Evolutionary conservation across 1,139 yeast species (phyloP).

Genomic region (Pichia sp.): DNA sequence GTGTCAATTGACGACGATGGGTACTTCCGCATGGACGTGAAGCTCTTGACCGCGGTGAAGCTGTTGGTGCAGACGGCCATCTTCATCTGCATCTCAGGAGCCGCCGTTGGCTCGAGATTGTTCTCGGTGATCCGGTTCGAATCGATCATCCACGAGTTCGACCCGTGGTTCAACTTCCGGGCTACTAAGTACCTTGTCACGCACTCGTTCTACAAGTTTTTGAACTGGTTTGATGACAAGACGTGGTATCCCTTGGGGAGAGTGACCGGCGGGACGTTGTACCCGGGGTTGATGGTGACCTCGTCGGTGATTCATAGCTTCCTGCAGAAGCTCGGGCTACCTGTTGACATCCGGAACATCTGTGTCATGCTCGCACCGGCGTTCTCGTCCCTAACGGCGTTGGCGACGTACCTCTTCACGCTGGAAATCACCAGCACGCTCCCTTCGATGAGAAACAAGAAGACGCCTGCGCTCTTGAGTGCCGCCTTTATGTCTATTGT

Average conservation of each 20-base stretch:
- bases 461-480: constrained; percentile 81
- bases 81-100: constrained; percentile 39
- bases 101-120: constrained; percentile 86
- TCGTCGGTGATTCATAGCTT: constrained; percentile 83
- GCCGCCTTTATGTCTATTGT: constrained; percentile 97
- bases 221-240: constrained; percentile 98
- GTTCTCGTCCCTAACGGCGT: constrained; percentile 89
- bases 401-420: constrained; percentile 86
- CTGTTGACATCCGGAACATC: constrained; percentile 90
- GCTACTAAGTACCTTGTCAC: constrained; percentile 88
- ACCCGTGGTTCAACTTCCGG: constrained; percentile 97
- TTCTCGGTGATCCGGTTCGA: constrained; percentile 82
- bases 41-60: constrained; percentile 22
- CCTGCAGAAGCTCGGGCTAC: constrained; percentile 64
- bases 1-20: constrained; percentile 29
- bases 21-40: constrained; percentile 25
- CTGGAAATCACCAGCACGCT: constrained; percentile 78
- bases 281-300: constrained; percentile 98
- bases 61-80: constrained; percentile 29
- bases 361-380: constrained; percentile 97
- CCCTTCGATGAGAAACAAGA: constrained; percentile 22
- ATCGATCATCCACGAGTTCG: constrained; percentile 96
- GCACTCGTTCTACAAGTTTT: constrained; percentile 81
- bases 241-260: constrained; percentile 99
- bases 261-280: constrained; percentile 97